Percentiles rank a stretch among this genome's conserved stretches.
phyloP scores from a whole-genome alignment of 805 yeast genomes.

The Starmerella apis region DNA sequence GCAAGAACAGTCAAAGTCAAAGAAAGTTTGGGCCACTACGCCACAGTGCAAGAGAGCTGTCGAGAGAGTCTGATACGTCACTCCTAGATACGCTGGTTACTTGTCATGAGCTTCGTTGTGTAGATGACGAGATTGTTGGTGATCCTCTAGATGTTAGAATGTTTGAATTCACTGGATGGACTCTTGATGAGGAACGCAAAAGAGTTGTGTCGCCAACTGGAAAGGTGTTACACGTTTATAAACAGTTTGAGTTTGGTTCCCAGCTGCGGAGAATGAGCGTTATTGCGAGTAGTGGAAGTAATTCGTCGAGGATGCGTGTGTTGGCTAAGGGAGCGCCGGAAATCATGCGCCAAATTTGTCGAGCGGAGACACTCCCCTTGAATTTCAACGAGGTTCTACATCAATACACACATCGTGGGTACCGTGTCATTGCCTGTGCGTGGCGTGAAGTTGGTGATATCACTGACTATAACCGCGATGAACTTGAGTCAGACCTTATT shows the following conservation, averaged over 20 bases:
- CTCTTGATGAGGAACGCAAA: slow-evolving; percentile 52
- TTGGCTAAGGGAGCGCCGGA: slow-evolving; percentile 97
- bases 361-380: slow-evolving; percentile 56
- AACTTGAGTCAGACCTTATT: slow-evolving; percentile 55
- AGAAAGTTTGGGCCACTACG: slow-evolving; percentile 23
- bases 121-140: slow-evolving; percentile 75
- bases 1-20: slow-evolving; percentile 9
- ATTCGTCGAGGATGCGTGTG: slow-evolving; percentile 35
- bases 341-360: slow-evolving; percentile 70
- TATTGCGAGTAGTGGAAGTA: slow-evolving; percentile 37
- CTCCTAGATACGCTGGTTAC: slow-evolving; percentile 41
- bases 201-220: slow-evolving; percentile 15
- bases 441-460: slow-evolving; percentile 52
- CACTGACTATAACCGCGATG: slow-evolving; percentile 49
- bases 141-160: slow-evolving; percentile 90
- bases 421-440: slow-evolving; percentile 94
- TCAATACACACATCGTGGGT: slow-evolving; percentile 85
- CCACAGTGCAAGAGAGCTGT: slow-evolving; percentile 17
- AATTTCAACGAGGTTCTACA: slow-evolving; percentile 66
- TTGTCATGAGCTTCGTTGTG: slow-evolving; percentile 76
- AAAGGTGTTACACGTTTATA: slow-evolving; percentile 37
- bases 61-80: slow-evolving; percentile 7
- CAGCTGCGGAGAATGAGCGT: slow-evolving; percentile 86
- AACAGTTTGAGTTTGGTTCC: slow-evolving; percentile 72
- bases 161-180: slow-evolving; percentile 83